Base-by-base conservation (phyloP, 345 rosid species). In the Eucalyptus cladocalyx region DNA sequence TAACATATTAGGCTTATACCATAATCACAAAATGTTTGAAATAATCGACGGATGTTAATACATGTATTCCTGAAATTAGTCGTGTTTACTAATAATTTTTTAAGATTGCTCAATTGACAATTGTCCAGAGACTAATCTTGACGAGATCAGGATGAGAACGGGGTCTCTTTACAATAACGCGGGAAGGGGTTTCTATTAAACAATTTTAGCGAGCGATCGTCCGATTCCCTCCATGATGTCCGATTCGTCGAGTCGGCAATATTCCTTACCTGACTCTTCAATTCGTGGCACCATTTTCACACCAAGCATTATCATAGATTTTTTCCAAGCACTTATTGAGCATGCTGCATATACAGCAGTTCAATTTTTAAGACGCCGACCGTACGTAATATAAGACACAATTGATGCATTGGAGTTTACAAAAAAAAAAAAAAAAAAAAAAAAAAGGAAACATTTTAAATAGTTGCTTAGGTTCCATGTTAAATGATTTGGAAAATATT, bases 31-130 rank as follows among this genome's bases (percentile, higher is more conserved):
- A 19, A 8, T 32, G 8, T 69, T 69, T 10, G 4, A 69, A 34
- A 9, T 32, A 69, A 69, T 18, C 13, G 2, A 18, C 24, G 0
- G 19, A 19, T 19, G 7, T 5, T 0, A 2, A 11, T 11, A 1
- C 45, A 10, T 72, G 11, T 69, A 14, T 11, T 69, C 13, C 11
- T 10, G 1, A 69, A 6, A 10, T 34, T 9, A 34, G 13, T 2
- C 5, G 24, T 5, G 26, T 42, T 72, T 10, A 12, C 11, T 34
- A 37, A 72, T 69, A 18, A 34, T 18, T 34, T 9, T 3, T 9
- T 18, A 32, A 34, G 13, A 23, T 76, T 21, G 9, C 7, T 76
- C 4, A 1, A 28, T 40, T 37, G 16, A 40, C 30, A 6, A 40
- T 26, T 3, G 9, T 40, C 30, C 5, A 3, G 13, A 40, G 3